Evolutionary conservation across 768 basidiomycete species (phyloP), one percentile per base, ranked within the genome.

Genomic region (Tricholoma saponaceum): DNA sequence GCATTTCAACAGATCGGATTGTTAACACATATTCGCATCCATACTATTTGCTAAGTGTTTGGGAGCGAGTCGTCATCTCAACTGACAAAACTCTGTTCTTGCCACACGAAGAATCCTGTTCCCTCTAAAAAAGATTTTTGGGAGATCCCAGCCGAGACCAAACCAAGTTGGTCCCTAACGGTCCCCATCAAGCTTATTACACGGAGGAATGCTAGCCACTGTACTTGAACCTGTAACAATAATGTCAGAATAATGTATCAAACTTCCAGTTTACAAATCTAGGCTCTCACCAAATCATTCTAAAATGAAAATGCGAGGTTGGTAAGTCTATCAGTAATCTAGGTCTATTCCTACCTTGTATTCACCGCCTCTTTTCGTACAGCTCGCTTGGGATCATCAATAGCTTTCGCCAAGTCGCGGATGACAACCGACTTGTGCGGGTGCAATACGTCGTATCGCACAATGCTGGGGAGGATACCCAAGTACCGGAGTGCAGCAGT

Each of bases 351-450:
- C 58, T 57, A 78, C 79, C 80, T 73, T 32, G 93, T 88, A 62
- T 93, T 86, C 2, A 98, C 97, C 1, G 95, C 96, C 65, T 90
- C 92, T 64, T 84, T 87, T 54, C 97, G 79, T 7, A 99, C 95
- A 2, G 73, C 72, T 58, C 90, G 78, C 67, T 87, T 89, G n/a
- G 91, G 91, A 73, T 98, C 97, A 67, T 98, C 97, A 49, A 98
- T 71, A 4, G 81, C 83, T 59, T 79, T 84, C 0, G 81, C 87
- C 25, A 99, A 77, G 58, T 88, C 86, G 35, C 84, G 84, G 52
- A 98, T 69, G 22, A 97, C 89, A 0, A 67, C 73, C 2, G 82
- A 58, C 70, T 93, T 98, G 66, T 84, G 80, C 1, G 90, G 87
- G 66, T 96, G 93, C 37, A 99, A 77, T 12, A 88, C 74, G 61